Evolutionary conservation across 116 monocot genomes (phyloP).

Genomic region (Trichopus zeylanicus): DNA sequence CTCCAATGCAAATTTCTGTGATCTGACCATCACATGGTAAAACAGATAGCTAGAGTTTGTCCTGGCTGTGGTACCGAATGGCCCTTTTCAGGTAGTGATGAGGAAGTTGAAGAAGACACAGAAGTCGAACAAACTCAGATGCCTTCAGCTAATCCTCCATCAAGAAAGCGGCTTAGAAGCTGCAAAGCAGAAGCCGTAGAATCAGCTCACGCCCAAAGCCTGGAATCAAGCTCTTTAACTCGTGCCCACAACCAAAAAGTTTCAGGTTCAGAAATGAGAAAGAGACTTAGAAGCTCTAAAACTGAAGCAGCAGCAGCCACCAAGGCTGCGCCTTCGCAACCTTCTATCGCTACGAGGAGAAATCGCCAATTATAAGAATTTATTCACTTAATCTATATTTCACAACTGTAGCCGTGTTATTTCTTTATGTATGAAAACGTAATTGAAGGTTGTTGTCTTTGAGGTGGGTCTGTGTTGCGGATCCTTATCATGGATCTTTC

Average conservation of each 20-base stretch:
- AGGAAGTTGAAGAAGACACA: constrained; percentile 11
- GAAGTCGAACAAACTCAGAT: constrained; percentile 22
- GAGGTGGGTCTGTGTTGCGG: too few relatives aligned
- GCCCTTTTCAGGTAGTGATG: constrained; percentile 20
- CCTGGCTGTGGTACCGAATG: constrained; percentile 60
- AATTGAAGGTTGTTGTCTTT: too few relatives aligned
- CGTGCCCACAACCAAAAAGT: constrained; percentile 2
- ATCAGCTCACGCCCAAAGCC: constrained; percentile 19
- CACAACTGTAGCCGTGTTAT: too few relatives aligned
- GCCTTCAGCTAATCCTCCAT: not conserved
- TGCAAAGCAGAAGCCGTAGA: constrained; percentile 45
- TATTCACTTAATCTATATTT: too few relatives aligned
- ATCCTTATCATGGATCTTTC: too few relatives aligned
- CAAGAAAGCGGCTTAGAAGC: constrained; percentile 17
- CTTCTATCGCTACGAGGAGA: not conserved
- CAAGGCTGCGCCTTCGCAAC: not conserved
- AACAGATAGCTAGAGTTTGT: constrained; percentile 54
- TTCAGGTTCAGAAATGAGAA: constrained; percentile 5
- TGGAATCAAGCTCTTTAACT: too few relatives aligned
- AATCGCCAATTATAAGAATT: not conserved
- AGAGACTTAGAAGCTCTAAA: constrained; percentile 34
- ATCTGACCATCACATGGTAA: not conserved
- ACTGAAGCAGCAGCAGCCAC: too few relatives aligned
- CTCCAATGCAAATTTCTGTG: not conserved
- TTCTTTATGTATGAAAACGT: too few relatives aligned